Conservation (phyloP, 202 grass and related monocot species). For the Alloteropsis angusta region DNA sequence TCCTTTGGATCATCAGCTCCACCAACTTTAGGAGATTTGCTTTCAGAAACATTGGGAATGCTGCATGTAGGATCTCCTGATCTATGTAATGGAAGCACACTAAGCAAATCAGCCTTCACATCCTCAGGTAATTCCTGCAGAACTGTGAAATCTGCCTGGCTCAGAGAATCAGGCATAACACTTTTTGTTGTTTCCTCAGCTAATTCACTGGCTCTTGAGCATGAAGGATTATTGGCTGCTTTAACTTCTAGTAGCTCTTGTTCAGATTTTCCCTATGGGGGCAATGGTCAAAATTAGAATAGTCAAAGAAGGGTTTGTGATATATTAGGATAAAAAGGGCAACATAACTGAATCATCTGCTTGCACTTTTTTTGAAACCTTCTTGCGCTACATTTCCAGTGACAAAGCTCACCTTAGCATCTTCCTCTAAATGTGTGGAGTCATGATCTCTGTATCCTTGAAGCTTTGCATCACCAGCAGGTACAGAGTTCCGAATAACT, state of each 20-base stretch:
- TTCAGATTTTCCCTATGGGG: conserved; percentile 15
- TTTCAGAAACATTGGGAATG: conserved; percentile 23
- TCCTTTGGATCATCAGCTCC: conserved; percentile 26
- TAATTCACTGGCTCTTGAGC: conserved; percentile 43
- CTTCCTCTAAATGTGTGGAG: conserved; percentile 1
- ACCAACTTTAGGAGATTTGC: conserved; percentile 6
- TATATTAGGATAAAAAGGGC: conserved; percentile 21
- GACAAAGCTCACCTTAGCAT: conserved; percentile 32
- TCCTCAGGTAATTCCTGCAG: conserved; percentile 70
- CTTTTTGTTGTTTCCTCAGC: neutral
- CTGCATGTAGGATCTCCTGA: conserved; percentile 27
- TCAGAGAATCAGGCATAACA: conserved; percentile 60
- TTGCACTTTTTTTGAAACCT: neutral
- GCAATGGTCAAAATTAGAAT: conserved; percentile 24
- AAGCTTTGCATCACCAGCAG: conserved; percentile 5
- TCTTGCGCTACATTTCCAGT: neutral
- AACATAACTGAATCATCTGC: conserved; percentile 7
- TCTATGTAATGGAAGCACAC: conserved; percentile 50
- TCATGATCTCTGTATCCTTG: conserved; percentile 6
- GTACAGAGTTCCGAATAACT: neutral
- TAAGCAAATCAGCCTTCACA: conserved; percentile 58
- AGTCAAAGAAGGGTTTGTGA: neutral
- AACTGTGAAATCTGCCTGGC: conserved; percentile 60
- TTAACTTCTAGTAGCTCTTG: conserved; percentile 28
- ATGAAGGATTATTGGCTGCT: conserved; percentile 30